These are phyloP conservation scores for Trichophyton equinum DNA, from an alignment of 2,329 filamentous ascomycete genomes.

Conservation along the genomic window DNA sequence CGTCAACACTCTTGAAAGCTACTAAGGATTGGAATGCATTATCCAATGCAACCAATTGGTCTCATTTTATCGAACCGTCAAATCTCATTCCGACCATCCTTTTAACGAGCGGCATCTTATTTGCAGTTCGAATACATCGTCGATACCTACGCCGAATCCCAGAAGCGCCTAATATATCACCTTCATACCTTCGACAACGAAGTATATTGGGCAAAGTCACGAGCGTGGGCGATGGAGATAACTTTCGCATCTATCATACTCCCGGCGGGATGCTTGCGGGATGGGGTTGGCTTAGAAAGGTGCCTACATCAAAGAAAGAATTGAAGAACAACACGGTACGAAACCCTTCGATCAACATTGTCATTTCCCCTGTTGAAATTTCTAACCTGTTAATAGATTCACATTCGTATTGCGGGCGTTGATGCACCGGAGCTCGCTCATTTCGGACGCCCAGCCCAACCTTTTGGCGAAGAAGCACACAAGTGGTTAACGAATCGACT, in stretches of 20 bases:
- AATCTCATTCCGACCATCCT: slow-evolving; percentile 28
- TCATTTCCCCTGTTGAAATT: background rate
- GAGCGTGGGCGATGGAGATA: slow-evolving; percentile 90
- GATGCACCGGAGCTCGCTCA: slow-evolving; percentile 90
- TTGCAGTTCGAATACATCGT: slow-evolving; percentile 25
- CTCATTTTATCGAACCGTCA: slow-evolving; percentile 25
- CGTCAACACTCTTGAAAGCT: slow-evolving; percentile 10
- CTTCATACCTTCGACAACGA: slow-evolving; percentile 59
- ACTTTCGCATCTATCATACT: slow-evolving; percentile 88
- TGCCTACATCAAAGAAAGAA: slow-evolving; percentile 56
- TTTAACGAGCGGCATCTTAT: slow-evolving; percentile 28
- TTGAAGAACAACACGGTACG: slow-evolving; percentile 67
- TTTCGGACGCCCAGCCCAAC: slow-evolving; percentile 80
- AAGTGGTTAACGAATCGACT: slow-evolving; percentile 67
- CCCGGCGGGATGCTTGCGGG: slow-evolving; percentile 77
- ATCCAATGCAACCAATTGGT: slow-evolving; percentile 32
- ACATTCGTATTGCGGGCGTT: slow-evolving; percentile 77
- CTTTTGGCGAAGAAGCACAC: slow-evolving; percentile 67
- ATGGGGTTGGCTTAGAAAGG: slow-evolving; percentile 79
- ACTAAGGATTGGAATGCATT: slow-evolving; percentile 29
- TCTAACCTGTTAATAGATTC: slow-evolving; percentile 42
- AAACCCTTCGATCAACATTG: slow-evolving; percentile 7
- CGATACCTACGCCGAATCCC: slow-evolving; percentile 72
- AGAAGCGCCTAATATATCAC: slow-evolving; percentile 59
- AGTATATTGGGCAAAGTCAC: slow-evolving; percentile 78